Evolutionary conservation across 1,284 basidiomycete genomes (phyloP), one percentile per base, ranked within the genome.

Genomic region (Cutaneotrichosporon arboriforme): DNA sequence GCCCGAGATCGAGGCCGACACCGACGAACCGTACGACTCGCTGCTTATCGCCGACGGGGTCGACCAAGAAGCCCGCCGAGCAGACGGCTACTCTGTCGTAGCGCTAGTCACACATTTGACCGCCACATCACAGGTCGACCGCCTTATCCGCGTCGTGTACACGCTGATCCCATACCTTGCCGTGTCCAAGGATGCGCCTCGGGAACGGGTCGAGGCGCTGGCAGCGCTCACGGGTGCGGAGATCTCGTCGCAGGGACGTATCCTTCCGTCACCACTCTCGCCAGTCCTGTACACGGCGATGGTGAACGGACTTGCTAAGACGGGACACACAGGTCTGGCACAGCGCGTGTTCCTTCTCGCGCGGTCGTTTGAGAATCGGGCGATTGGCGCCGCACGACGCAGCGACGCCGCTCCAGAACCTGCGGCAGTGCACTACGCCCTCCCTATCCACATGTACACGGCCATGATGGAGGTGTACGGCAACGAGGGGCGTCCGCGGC

Each of bases 321-420:
- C 55, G 2, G 65, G 65, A 9, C 55, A 61, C 18, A 62, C 60
- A 1, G 63, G 63, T 7, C 54, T 73, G 1, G 68, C 65, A 3
- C 67, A 70, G 47, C 58, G 69, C 12, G 54, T 73, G 2, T 70
- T 55, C 52, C 35, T 31, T 4, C 47, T 68, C 12, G 68, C 66
- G 7, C 39, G 55, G 21, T 52, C 59, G 4, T 44, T 31, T 35
- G 51, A 53, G 40, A 49, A 41, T 9, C 14, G 39, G 14, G 14
- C 17, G 43, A 52, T 36, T n/a, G 22, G 33, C 17, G 37, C 14
- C 18, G 18, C n/a, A n/a, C n/a, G 42, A 12, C 20, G 23, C 35
- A 34, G 31, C 10, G 38, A 40, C 17, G 38, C 8, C 38, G 38
- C n/a, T 14, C 20, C 40, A 23, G 20, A 41, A 17, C 26, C 42